Evolutionary conservation across 2,329 filamentous ascomycete species (phyloP), one percentile per base, ranked within the genome.

Genomic region (Trichoderma afroharzianum): DNA sequence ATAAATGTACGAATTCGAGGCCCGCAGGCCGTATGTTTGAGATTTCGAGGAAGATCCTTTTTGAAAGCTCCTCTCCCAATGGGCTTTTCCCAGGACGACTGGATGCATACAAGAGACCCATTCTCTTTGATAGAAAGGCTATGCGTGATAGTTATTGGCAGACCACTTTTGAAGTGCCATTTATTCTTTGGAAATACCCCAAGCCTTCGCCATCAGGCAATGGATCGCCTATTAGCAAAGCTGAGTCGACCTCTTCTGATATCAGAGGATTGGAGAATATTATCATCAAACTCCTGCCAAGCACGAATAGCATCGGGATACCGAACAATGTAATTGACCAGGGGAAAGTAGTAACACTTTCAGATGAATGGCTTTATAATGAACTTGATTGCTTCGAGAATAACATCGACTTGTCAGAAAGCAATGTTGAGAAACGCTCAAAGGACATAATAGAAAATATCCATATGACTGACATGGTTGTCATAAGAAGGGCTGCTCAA

Each of bases 181-280:
- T 24, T 2, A 24, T 63, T 15, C 26, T 63, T 9, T 33, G 62
- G 62, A 63, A 32, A 24, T 24, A 11, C 21, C 1, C 0, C 4
- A 15, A 6, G 3, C n/a, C 7, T 14, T 8, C 4, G 2, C 18
- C 4, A 39, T 1, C 2, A 18, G 15, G 0, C 0, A 8, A 0
- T 1, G 15, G 2, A 39, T 39, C 36, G 0, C 6, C 36, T 18
- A 18, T 39, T 39, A 0, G 2, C 36, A 7, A 3, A 18, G 3
- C 15, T 39, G 36, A 18, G 14, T 8, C 15, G 0, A 18, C 3
- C 14, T 39, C 6, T 39, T 8, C 15, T 18, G 15, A 39, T 39
- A 8, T 2, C 36, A 18, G 6, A 39, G 2, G 0, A 18, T 39
- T 39, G 36, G 36, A 39, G 36, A 39, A 8, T 2, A 8, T 8